Base-by-base conservation (phyloP, 78 protist species). In the Dictyostelium intermedium region DNA sequence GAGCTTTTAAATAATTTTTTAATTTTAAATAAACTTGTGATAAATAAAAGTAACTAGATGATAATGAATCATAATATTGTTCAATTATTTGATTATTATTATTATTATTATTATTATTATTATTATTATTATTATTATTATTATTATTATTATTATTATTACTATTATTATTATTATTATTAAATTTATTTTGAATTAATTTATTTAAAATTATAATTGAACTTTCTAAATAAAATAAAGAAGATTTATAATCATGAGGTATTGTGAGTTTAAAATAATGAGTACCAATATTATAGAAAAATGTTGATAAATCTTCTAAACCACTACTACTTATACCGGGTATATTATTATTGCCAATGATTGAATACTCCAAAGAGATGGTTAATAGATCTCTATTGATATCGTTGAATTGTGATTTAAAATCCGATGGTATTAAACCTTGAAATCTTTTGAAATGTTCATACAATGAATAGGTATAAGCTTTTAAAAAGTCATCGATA, bases 11-110 rank as follows among this genome's bases (percentile, higher is more conserved):
- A 34, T 82, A 34, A 16, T 56, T 35, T 20, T 82, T 25, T 3
- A 82, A 8, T 35, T 82, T 82, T 20, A 82, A 45, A 79, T 79
- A 27, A 14, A 30, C 23, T 45, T 79, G 84, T 20, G 84, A 72
- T 72, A 72, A 32, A 72, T 72, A 72, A 34, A 72, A 72, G 18
- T 30, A 72, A 34, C 79, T 72, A 14, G 39, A 32, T 72, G 79
- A 72, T 34, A 72, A 72, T 4, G 79, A 72, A 30, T 72, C 79
- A 72, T 32, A 72, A 34, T 72, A 35, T 72, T 72, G 37, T 34
- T 72, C 79, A 34, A 72, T 32, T 1, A 16, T 34, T 2, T 34
- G 7, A 18, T 3, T 30, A 27, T 69, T 69, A 27, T 14, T n/a
- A n/a, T 14, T n/a, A 61, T 30, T 61, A 61, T 61, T 61, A 61